Base-by-base conservation (phyloP, 306 rosid genomes). In the Nissolia schottii region DNA sequence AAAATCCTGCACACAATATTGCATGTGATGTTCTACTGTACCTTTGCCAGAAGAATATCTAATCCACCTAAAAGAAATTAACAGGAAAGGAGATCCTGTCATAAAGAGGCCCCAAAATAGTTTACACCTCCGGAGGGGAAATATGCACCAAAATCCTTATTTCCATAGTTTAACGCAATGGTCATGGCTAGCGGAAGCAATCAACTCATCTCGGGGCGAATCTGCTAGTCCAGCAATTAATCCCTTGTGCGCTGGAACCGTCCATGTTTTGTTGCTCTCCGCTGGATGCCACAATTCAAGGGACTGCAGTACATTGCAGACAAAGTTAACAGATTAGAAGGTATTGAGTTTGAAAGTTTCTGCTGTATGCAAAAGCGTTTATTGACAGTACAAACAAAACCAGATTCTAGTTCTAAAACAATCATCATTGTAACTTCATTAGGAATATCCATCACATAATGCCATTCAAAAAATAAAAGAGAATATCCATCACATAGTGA, bases 111-210 rank as follows among this genome's bases (percentile, higher is more conserved):
- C 15, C 32, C 40, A 67, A 7, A 20, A 45, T n/a, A 59, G 19
- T 67, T 48, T 58, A 45, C 69, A 56, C 55, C 25, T 41, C 0
- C 18, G 38, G 37, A n/a, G 24, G 55, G 34, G 12, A 7, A 64
- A 18, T 32, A 20, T 60, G 45, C 29, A 28, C 67, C 50, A 2
- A 57, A 57, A 60, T 67, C 13, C 54, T 84, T 67, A 89, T 78
- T 79, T 87, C 96, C 96, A 89, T 18, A 87, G 48, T 73, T 85
- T 89, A 62, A 85, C 89, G 15, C 71, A 68, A 4, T 61, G 73
- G 79, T 89, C 96, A 73, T 83, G 83, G 75, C 96, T 76, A 16
- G 83, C 84, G 0, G 96, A 87, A 65, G 96, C 96, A 37, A 89
- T 72, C 83, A 78, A 55, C 27, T 78, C 78, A 29, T 68, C 71